Base-by-base conservation (phyloP, 192 early-diverging fungal genomes). In the Cetraspora pellucida region DNA sequence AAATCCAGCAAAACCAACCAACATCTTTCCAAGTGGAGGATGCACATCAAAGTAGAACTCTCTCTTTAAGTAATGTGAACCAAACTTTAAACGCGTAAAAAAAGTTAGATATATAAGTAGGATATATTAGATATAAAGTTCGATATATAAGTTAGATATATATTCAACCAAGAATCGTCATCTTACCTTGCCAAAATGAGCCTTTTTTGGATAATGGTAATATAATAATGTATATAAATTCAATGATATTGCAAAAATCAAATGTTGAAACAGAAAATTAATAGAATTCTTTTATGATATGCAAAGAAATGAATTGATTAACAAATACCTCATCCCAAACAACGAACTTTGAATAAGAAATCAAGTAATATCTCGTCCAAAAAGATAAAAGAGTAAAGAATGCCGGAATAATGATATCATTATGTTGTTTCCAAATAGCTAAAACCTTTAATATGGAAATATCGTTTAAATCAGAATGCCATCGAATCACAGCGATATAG, bases 1-100 rank as follows among this genome's bases (percentile, higher is more conserved):
- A 0, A 88, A 67, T 49, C 94, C 98, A 3, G 95, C 88, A 19
- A 98, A 81, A 0, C 91, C 96, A 23, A 96, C 89, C 27, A 99
- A 85, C 88, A 98, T 98, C 85, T 99, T 99, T 54, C 97, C 97
- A 71, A 98, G 82, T 6, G 98, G 97, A 37, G 98, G 98, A 78
- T 99, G 98, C 1, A 99, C 97, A 83, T 99, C 98, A 80, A 95
- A 95, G 78, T 98, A 99, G 76, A 98, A 99, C 54, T 93, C 93
- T 27, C 88, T 82, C 70, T 97, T 96, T 52, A 99, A 80, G 83
- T 99, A 99, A 80, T 95, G 85, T 10, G 92, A 94, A 19, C 91
- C 98, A 85, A 99, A 99, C 88, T 97, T 44, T 80, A 82, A 59
- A 23, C 25, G 37, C 5, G 2, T 31, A 73, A 74, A 6, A 55